These are phyloP conservation scores for Mycena metata DNA, from an alignment of 768 basidiomycete genomes.

Conservation along the genomic window DNA sequence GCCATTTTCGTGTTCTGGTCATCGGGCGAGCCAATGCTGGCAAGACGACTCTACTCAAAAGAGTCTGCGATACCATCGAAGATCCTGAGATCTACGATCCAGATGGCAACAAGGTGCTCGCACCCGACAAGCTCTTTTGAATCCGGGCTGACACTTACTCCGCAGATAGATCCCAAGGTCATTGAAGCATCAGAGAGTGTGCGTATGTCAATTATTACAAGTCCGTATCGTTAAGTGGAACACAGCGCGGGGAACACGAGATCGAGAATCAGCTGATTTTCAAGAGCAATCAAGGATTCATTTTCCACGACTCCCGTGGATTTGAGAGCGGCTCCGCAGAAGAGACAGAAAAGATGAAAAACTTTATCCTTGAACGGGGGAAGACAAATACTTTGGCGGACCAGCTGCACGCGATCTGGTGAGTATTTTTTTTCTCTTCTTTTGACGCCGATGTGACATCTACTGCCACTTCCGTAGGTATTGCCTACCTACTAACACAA, in stretches of 20 bases:
- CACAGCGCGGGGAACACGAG: slow-evolving; percentile 42
- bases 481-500: slow-evolving; percentile 49
- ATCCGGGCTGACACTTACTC: background rate
- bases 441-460: background rate
- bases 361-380: slow-evolving; percentile 47
- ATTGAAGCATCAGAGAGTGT: slow-evolving; percentile 4
- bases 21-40: too few species aligned
- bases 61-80: too few species aligned
- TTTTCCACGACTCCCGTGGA: slow-evolving; percentile 47
- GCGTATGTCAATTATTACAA: background rate
- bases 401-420: slow-evolving; percentile 58
- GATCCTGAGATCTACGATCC: background rate
- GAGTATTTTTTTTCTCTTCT: background rate
- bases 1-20: too few species aligned
- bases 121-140: background rate
- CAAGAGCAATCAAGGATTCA: slow-evolving; percentile 40
- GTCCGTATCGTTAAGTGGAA: background rate
- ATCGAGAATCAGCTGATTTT: slow-evolving; percentile 40
- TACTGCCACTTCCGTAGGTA: slow-evolving; percentile 47
- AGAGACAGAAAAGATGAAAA: slow-evolving; percentile 46
- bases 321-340: slow-evolving; percentile 47
- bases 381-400: slow-evolving; percentile 36
- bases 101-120: slow-evolving; percentile 35
- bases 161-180: slow-evolving; percentile 2
- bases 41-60: too few species aligned